A percentile compares a stretch with the other conserved stretches of the same genome.
Conservation (phyloP, 257 asterid genomes). For the Coffea eugenioides region DNA sequence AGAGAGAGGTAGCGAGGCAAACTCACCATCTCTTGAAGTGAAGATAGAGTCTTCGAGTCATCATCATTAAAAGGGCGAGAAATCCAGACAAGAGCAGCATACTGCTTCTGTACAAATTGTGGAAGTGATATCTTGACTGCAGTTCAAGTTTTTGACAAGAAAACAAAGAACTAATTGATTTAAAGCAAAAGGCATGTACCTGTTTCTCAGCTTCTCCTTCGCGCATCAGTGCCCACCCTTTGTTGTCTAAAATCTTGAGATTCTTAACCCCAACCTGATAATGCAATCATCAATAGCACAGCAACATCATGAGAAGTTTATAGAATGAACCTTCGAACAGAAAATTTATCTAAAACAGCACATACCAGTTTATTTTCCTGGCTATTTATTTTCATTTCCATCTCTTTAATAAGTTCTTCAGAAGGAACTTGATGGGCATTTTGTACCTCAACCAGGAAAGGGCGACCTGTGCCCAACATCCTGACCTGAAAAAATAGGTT, state of each 20-base stretch:
- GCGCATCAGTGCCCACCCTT: conserved; percentile 93
- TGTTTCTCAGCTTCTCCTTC: conserved; percentile 99
- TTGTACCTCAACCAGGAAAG: conserved; percentile 86
- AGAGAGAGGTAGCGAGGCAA: neutral
- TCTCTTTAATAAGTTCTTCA: conserved; percentile 60
- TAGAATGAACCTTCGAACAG: conserved; percentile 19
- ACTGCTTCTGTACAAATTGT: conserved; percentile 66
- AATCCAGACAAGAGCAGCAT: conserved; percentile 89
- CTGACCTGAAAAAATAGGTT: conserved; percentile 55
- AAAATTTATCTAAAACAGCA: conserved; percentile 10
- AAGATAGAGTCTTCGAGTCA: conserved; percentile 50
- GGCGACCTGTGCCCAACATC: conserved; percentile 96
- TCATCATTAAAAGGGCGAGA: conserved; percentile 61
- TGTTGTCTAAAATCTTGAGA: conserved; percentile 69
- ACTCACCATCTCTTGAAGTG: conserved; percentile 62
- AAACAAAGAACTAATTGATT: neutral
- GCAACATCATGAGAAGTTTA: conserved; percentile 9
- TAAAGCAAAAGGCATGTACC: conserved; percentile 37
- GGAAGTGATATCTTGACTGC: conserved; percentile 5
- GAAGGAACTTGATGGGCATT: conserved; percentile 77
- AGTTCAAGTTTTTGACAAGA: conserved; percentile 16
- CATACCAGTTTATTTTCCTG: conserved; percentile 66
- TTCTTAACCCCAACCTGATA: conserved; percentile 72
- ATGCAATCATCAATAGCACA: conserved; percentile 6
- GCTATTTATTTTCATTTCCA: conserved; percentile 68